Percentiles rank a stretch among this genome's conserved stretches.
phyloP scores from a whole-genome alignment of 2,329 filamentous ascomycete genomes.

The Colletotrichum ledebouriae region DNA sequence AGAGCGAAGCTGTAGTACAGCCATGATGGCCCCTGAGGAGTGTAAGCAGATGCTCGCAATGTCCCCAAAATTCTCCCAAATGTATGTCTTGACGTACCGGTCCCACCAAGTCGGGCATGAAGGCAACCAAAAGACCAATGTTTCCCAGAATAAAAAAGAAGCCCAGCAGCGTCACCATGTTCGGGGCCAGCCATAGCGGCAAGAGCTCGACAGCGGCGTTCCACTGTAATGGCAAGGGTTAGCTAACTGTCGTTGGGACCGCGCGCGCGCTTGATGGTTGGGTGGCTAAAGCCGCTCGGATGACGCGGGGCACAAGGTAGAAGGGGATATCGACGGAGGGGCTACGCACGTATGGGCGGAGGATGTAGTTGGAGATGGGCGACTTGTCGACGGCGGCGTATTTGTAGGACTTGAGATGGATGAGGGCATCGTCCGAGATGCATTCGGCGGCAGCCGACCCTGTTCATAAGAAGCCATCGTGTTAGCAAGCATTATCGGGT shows the following conservation, averaged over 20 bases:
- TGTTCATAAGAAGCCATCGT: slow-evolving; percentile 38
- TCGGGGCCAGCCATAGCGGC: slow-evolving; percentile 96
- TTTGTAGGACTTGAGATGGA: slow-evolving; percentile 95
- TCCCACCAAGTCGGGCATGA: slow-evolving; percentile 90
- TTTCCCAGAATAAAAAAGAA: slow-evolving; percentile 96
- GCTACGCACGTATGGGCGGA: slow-evolving; percentile 89
- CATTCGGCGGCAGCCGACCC: slow-evolving; percentile 74
- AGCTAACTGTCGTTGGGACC: slow-evolving; percentile 41
- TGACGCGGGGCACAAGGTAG: slow-evolving; percentile 33
- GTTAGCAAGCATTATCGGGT: slow-evolving; percentile 6
- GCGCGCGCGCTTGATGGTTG: no score
- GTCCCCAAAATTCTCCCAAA: background rate
- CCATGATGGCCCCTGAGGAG: slow-evolving; percentile 82
- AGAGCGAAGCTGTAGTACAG: slow-evolving; percentile 96
- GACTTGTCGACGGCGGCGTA: slow-evolving; percentile 98
- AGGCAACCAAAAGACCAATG: slow-evolving; percentile 78
- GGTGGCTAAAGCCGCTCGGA: background rate
- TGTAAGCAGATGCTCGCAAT: slow-evolving; percentile 31
- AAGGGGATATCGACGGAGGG: slow-evolving; percentile 36
- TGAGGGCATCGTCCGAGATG: slow-evolving; percentile 89
- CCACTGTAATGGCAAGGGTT: slow-evolving; percentile 74
- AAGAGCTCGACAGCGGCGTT: slow-evolving; percentile 93
- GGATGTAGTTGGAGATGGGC: slow-evolving; percentile 90
- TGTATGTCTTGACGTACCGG: slow-evolving; percentile 71
- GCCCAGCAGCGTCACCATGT: slow-evolving; percentile 95